Evolutionary conservation across 2,329 filamentous ascomycete species (phyloP).

Genomic region (Trichophyton simii): DNA sequence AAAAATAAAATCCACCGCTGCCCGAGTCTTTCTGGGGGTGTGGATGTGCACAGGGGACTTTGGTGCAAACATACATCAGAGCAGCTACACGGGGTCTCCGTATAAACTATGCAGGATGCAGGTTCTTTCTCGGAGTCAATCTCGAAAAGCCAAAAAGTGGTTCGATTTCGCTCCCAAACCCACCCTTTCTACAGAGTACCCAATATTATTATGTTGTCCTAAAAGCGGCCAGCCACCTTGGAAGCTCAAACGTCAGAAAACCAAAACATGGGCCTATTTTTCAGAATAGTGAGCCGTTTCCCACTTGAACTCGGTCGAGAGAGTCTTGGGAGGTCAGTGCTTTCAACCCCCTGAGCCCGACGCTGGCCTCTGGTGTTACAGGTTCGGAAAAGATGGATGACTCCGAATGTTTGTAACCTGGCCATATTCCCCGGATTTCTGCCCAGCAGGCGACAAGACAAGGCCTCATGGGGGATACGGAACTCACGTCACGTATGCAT

Average conservation of each 20-base stretch:
- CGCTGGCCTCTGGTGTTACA: background rate
- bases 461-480: background rate
- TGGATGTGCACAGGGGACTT: background rate
- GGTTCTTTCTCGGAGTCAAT: background rate
- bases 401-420: background rate
- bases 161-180: background rate
- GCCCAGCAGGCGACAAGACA: background rate
- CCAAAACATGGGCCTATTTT: background rate
- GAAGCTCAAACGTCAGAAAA: background rate
- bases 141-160: background rate
- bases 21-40: background rate
- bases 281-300: background rate
- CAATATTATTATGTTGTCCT: background rate
- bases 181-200: background rate
- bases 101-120: background rate
- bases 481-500: background rate
- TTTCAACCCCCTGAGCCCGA: background rate
- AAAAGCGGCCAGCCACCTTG: background rate
- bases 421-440: conserved; percentile 1
- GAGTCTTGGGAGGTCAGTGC: background rate
- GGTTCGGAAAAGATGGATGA: background rate
- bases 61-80: too few relatives aligned
- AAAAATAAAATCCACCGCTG: background rate
- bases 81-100: background rate
- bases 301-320: conserved; percentile 3